Base-by-base conservation (phyloP, 2,329 filamentous ascomycete species). In the Penicillium concentricum region DNA sequence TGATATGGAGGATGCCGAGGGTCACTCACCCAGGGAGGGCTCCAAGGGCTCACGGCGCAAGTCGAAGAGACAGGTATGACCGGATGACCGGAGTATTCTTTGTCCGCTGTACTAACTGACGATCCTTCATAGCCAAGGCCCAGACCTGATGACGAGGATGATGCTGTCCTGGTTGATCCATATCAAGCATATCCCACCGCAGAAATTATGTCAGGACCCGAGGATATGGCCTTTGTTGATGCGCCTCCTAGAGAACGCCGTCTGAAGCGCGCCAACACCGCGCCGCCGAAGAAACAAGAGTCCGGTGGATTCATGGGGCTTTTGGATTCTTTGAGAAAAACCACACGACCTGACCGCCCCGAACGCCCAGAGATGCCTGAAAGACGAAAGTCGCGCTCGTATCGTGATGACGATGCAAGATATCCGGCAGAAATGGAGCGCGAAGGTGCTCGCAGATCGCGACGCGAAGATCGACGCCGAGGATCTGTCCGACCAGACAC, bases 201-300 rank as follows among this genome's bases (percentile, higher is more conserved):
- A 28, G 76, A 79, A 39, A 67, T 78, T 4, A 62, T 76, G 12
- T 78, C 77, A 43, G 79, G 78, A 0, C 76, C 78, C 2, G 81
- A 83, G 52, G 81, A 83, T 57, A 67, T 80, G 47, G 76, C 78
- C 20, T 82, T 82, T 61, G 78, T 82, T 48, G 79, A 83, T 62
- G 73, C 77, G 49, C 76, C 78, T 48, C 75, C 68, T 10, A 68
- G 75, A 59, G 80, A 82, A 61, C 77, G 81, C 51, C 78, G 83
- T 35, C 66, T 86, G 45, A 85, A 83, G 67, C 83, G 87, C 46
- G 83, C 85, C 37, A 84, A 81, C 62, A 87, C 87, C 4, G 82
- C 77, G 51, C 79, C 77, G 52, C 79, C 85, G 3, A 87, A 84
- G 69, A 88, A 86, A 67, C 74, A 84, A 51, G 81, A 81, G 54